These are phyloP conservation scores for Tanacetum coccineum DNA, from an alignment of 129 eudicot genomes.

Conservation along the genomic window DNA sequence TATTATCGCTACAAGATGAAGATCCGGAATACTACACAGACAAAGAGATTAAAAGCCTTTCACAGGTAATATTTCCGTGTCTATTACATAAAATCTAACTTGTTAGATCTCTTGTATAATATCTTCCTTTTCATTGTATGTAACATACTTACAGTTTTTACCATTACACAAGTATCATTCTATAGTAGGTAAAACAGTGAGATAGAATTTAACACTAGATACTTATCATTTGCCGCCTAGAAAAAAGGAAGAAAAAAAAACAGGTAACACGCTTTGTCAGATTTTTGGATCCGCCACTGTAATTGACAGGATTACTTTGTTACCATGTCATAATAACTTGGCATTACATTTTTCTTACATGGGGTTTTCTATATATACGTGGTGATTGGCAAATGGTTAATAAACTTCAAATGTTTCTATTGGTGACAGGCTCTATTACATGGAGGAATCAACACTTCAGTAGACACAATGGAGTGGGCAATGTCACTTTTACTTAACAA, in stretches of 20 bases:
- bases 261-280: too few species aligned
- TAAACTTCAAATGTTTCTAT: background rate
- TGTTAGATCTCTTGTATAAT: background rate
- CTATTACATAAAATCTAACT: background rate
- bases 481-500: conserved; percentile 40
- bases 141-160: background rate
- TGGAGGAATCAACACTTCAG: conserved; percentile 44
- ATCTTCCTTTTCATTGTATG: background rate
- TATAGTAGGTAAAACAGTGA: too few species aligned
- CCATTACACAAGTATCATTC: too few species aligned
- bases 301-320: too few species aligned
- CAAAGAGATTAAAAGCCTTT: conserved; percentile 39
- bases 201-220: too few species aligned
- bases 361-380: background rate
- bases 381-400: too few species aligned
- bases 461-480: conserved; percentile 47
- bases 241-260: too few species aligned
- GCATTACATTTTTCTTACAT: too few species aligned
- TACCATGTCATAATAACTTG: too few species aligned
- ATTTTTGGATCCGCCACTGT: too few species aligned
- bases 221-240: too few species aligned
- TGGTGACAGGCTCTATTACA: conserved; percentile 26
- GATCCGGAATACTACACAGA: conserved; percentile 50
- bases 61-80: conserved; percentile 28
- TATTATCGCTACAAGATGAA: conserved; percentile 36